These are phyloP conservation scores for Fusarium marasasianum DNA, from an alignment of 2,329 filamentous ascomycete genomes.

Conservation along the genomic window DNA sequence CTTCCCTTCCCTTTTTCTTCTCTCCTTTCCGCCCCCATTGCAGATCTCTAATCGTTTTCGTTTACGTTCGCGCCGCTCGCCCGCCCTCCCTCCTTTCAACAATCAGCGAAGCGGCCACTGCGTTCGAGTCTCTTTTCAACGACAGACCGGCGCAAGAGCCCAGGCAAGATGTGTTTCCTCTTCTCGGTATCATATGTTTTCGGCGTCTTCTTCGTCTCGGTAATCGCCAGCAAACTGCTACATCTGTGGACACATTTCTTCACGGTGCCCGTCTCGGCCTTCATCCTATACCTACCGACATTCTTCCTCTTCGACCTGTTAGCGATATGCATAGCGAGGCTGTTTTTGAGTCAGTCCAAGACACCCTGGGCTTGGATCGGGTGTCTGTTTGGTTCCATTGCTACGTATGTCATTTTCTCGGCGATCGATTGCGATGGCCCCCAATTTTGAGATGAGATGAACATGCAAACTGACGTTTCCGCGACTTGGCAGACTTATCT, in stretches of 20 bases:
- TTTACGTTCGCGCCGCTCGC: not conserved
- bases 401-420: conserved; percentile 38
- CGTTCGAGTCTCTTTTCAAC: conserved; percentile 1
- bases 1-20: not conserved
- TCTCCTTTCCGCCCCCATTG: not conserved
- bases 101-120: conserved; percentile 15
- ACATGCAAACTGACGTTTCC: conserved; percentile 10
- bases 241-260: conserved; percentile 42
- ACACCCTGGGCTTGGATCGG: conserved; percentile 31
- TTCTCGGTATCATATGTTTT: conserved; percentile 43
- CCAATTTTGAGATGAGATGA: not conserved
- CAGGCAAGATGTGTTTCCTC: conserved; percentile 35
- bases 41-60: not conserved
- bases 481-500: conserved; percentile 35
- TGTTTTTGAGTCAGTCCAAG: conserved; percentile 40
- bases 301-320: conserved; percentile 45
- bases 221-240: conserved; percentile 43
- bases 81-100: conserved; percentile 10
- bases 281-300: conserved; percentile 46
- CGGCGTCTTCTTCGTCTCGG: conserved; percentile 43
- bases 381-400: conserved; percentile 33
- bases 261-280: conserved; percentile 40
- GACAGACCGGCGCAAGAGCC: not conserved
- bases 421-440: not conserved
- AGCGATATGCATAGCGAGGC: conserved; percentile 37